Percentiles rank a stretch among this genome's conserved stretches.
These are phyloP conservation scores for Hypoxylon sp. DNA, from an alignment of 2,329 filamentous ascomycete genomes.

Conservation along the genomic window DNA sequence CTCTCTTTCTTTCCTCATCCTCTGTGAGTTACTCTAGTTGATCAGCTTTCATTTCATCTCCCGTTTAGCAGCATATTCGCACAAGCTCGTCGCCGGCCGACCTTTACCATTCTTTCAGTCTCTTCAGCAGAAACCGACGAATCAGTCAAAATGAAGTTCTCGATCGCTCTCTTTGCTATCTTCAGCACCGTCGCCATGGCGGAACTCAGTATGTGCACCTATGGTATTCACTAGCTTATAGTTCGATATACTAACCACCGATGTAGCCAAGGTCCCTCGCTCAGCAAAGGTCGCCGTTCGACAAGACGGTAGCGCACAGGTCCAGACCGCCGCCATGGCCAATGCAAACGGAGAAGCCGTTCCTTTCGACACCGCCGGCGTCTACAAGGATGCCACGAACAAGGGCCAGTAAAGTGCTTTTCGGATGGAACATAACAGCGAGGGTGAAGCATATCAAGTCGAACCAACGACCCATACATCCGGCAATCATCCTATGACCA, in stretches of 20 bases:
- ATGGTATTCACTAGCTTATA: neutral
- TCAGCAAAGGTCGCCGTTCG: slow-evolving; percentile 48
- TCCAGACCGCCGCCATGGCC: slow-evolving; percentile 64
- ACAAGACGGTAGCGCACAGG: slow-evolving; percentile 51
- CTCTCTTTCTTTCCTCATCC: slow-evolving; percentile 47
- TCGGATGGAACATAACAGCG: slow-evolving; percentile 2
- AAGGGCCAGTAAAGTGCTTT: slow-evolving; percentile 55
- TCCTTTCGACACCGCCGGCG: slow-evolving; percentile 60
- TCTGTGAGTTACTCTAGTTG: slow-evolving; percentile 47
- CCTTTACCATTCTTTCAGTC: slow-evolving; percentile 56
- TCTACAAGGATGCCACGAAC: slow-evolving; percentile 60
- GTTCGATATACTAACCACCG: slow-evolving; percentile 26
- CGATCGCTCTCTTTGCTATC: slow-evolving; percentile 64
- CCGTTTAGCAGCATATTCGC: slow-evolving; percentile 51
- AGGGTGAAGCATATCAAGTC: slow-evolving; percentile 31
- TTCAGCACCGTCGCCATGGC: slow-evolving; percentile 63
- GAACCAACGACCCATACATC: slow-evolving; percentile 31
- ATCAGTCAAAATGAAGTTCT: slow-evolving; percentile 69
- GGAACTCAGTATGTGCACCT: slow-evolving; percentile 52
- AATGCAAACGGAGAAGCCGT: slow-evolving; percentile 62
- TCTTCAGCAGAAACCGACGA: slow-evolving; percentile 46
- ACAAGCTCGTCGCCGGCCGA: slow-evolving; percentile 68
- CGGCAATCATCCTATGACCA: slow-evolving; percentile 31
- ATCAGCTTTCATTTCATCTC: slow-evolving; percentile 51
- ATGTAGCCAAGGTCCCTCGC: slow-evolving; percentile 55